Evolutionary conservation across 2,329 filamentous ascomycete species (phyloP).

Genomic region (Biscogniauxia mediterranea): DNA sequence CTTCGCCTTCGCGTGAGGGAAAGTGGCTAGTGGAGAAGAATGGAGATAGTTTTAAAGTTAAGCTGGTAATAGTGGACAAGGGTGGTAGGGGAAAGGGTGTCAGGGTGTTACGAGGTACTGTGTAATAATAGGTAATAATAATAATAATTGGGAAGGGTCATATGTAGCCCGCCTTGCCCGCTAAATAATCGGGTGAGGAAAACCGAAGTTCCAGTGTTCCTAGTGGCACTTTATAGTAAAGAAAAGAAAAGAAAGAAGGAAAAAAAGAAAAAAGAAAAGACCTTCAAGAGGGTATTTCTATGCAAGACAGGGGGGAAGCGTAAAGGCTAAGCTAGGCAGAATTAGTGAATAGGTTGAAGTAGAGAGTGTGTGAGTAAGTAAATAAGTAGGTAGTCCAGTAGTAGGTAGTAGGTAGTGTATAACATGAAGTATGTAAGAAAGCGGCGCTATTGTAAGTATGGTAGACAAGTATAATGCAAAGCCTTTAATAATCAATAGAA

Average conservation of each 20-base stretch:
- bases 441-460: too few relatives aligned
- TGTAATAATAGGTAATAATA: slow-evolving; percentile 13
- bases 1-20: slow-evolving; percentile 19
- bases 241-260: not conserved
- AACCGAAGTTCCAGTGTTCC: not conserved
- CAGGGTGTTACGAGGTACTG: slow-evolving; percentile 7
- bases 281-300: not conserved
- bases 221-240: not conserved
- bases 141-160: slow-evolving; percentile 13
- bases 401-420: too few relatives aligned
- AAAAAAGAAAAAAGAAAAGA: not conserved
- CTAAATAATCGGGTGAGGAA: not conserved
- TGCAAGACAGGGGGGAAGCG: not conserved
- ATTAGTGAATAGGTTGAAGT: not conserved
- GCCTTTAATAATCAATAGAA: not conserved
- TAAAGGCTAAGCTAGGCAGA: not conserved
- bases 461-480: not conserved
- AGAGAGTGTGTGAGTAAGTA: not conserved
- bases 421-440: too few relatives aligned
- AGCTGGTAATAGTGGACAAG: slow-evolving; percentile 20
- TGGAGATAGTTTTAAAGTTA: slow-evolving; percentile 22
- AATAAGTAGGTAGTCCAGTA: too few relatives aligned
- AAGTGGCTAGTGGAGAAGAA: slow-evolving; percentile 25
- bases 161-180: not conserved
- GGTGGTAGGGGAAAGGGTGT: slow-evolving; percentile 7